Conservation (phyloP, 345 rosid species). For the Corchorus capsularis region DNA sequence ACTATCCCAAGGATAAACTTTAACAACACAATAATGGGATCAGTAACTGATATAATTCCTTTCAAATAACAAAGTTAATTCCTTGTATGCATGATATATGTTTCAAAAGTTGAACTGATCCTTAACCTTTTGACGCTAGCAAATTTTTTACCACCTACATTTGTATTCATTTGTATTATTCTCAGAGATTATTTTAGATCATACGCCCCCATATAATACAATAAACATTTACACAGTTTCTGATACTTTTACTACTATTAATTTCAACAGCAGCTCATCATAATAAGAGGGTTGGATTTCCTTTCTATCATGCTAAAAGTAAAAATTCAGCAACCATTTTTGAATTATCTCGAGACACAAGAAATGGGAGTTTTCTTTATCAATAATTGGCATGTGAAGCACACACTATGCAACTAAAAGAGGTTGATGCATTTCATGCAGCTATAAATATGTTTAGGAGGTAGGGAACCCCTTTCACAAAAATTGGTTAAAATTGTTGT, state of each 20-base stretch:
- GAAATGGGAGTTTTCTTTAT: not conserved
- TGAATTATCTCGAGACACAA: not conserved
- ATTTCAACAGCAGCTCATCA: too few relatives aligned
- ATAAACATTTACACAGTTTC: too few relatives aligned
- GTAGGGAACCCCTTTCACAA: not conserved
- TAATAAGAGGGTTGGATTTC: too few relatives aligned
- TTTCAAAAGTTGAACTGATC: not conserved
- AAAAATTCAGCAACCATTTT: too few relatives aligned
- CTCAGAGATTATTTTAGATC: not conserved
- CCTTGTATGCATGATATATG: not conserved
- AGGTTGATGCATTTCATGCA: not conserved
- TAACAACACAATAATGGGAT: not conserved
- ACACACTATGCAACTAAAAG: not conserved
- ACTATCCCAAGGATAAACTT: not conserved
- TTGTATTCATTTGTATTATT: not conserved
- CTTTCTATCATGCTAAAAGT: too few relatives aligned
- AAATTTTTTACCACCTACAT: not conserved
- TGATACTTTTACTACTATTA: not conserved
- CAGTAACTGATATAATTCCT: not conserved
- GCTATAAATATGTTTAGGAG: not conserved
- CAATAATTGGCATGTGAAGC: not conserved
- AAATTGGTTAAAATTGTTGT: too few relatives aligned
- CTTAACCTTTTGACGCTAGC: not conserved
- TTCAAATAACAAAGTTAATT: not conserved
- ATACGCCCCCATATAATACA: not conserved